Conservation (phyloP, 2,329 filamentous ascomycete genomes). For the Fusarium subtropicale region DNA sequence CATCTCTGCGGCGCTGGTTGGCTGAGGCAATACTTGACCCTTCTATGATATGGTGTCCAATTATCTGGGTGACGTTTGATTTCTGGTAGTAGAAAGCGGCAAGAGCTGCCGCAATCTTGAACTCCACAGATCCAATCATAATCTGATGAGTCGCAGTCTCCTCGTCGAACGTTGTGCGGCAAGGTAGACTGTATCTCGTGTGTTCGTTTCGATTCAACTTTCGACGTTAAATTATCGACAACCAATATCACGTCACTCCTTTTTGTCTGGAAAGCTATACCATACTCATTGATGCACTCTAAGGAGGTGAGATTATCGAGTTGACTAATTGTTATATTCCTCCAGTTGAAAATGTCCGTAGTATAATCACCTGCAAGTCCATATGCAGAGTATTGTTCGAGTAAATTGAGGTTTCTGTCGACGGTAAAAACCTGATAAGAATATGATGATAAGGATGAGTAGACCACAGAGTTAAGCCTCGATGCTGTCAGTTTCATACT, state of each 20-base stretch:
- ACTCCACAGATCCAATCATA: not conserved
- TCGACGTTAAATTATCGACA: not conserved
- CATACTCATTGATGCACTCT: not conserved
- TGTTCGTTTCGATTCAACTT: not conserved
- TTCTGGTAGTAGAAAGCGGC: fast-evolving
- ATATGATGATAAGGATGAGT: not conserved
- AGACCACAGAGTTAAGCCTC: not conserved
- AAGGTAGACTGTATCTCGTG: not conserved
- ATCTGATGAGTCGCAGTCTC: fast-evolving
- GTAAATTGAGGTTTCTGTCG: fast-evolving
- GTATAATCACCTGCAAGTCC: no score
- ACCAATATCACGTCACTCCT: fast-evolving
- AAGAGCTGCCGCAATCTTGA: not conserved
- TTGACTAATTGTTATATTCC: not conserved
- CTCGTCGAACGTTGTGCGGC: not conserved
- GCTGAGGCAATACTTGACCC: not conserved
- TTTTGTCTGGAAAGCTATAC: fast-evolving
- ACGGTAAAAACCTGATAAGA: fast-evolving
- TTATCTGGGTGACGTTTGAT: fast-evolving
- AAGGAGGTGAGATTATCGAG: not conserved
- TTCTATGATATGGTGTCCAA: fast-evolving
- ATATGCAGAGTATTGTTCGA: no score
- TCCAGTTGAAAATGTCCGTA: no score
- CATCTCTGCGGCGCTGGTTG: not conserved
- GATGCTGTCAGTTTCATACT: fast-evolving